phyloP scores from a whole-genome alignment of 495 filamentous ascomycete genomes.

The Apiosordaria backusii region DNA sequence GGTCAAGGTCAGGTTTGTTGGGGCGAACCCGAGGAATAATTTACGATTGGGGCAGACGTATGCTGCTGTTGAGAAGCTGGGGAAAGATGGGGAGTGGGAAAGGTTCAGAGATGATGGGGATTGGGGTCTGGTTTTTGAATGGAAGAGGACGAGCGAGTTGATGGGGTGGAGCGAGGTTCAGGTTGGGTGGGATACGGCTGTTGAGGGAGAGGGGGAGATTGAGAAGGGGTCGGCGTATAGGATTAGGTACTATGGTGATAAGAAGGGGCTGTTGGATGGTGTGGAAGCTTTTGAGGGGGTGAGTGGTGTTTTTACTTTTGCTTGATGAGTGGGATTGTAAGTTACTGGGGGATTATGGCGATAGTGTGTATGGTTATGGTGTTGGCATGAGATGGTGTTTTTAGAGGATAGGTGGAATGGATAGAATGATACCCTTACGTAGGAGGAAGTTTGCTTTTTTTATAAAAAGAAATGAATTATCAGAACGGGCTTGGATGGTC shows the following conservation, averaged over 20 bases:
- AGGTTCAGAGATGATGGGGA: constrained; percentile 69
- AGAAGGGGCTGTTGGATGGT: constrained; percentile 63
- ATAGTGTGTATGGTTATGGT: neutral
- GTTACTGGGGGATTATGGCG: neutral
- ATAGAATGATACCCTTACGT: neutral
- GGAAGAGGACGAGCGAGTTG: constrained; percentile 68
- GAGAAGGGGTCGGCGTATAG: constrained; percentile 50
- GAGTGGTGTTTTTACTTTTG: neutral
- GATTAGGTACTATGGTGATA: constrained; percentile 81
- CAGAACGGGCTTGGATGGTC: no score
- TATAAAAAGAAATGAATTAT: no score
- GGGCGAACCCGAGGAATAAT: constrained; percentile 87
- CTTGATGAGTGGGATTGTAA: neutral
- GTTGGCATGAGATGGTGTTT: neutral
- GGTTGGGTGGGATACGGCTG: constrained; percentile 73
- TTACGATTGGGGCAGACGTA: constrained; percentile 75
- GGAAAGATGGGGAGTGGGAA: constrained; percentile 52
- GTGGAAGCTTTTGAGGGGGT: constrained; percentile 71
- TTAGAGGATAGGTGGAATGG: constrained; percentile 41
- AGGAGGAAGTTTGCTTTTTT: neutral
- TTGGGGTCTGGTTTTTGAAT: constrained; percentile 76
- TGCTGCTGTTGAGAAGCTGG: constrained; percentile 67
- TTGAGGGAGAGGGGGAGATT: constrained; percentile 42
- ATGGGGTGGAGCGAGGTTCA: constrained; percentile 76
- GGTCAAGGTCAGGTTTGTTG: constrained; percentile 70